Evolutionary conservation across 331 rosid species (phyloP).

Genomic region (Phaseolus coccineus): DNA sequence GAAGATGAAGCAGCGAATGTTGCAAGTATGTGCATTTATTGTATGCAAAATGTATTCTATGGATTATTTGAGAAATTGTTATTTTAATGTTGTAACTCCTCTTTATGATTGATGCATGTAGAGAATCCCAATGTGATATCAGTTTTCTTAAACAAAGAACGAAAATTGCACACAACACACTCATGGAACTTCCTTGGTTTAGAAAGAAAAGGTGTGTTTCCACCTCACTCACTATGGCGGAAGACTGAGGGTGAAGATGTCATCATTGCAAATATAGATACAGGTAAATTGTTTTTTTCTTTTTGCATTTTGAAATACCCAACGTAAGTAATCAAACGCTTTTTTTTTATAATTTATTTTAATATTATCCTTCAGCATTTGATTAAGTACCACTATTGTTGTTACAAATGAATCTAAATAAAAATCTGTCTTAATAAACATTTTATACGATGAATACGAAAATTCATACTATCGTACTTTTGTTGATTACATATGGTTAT

Average conservation of each 20-base stretch:
- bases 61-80: not conserved
- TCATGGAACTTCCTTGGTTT: slow-evolving; percentile 14
- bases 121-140: slow-evolving; percentile 9
- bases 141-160: not conserved
- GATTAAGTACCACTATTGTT: too few species aligned
- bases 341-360: too few species aligned
- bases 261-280: not conserved
- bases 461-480: too few species aligned
- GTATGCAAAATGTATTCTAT: not conserved
- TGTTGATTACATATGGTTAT: too few species aligned
- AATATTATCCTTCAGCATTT: too few species aligned
- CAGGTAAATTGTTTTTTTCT: not conserved
- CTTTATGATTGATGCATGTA: not conserved
- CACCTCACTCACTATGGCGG: not conserved
- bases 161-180: not conserved
- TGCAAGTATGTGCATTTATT: slow-evolving; percentile 34
- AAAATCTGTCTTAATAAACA: too few species aligned
- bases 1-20: slow-evolving; percentile 46
- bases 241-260: slow-evolving; percentile 7
- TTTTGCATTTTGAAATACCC: not conserved
- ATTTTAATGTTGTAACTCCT: not conserved
- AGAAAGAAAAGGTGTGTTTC: not conserved
- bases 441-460: too few species aligned
- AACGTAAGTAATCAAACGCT: too few species aligned
- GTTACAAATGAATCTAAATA: too few species aligned